Base-by-base conservation (phyloP, 805 yeast genomes). In the Candida vartiovaarae region DNA sequence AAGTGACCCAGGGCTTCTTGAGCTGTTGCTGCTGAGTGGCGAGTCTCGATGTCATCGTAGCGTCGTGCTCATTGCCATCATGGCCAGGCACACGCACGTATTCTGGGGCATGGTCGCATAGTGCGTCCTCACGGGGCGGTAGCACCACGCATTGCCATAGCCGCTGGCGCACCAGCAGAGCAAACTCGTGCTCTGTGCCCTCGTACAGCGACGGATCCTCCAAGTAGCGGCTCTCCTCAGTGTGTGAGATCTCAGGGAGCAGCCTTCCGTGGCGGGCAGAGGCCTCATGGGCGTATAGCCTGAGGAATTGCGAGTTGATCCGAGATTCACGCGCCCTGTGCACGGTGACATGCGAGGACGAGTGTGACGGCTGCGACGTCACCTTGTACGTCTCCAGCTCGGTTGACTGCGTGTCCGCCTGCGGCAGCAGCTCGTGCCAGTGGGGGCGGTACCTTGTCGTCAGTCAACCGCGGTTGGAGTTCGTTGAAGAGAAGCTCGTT, bases 121-220 rank as follows among this genome's bases (percentile, higher is more conserved):
- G 46, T 1, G 52, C 46, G 49, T 78, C 84, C 2, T 49, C 45
- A 36, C 82, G 62, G 25, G 83, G 81, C 4, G 74, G 71, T 30
- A 79, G 55, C 5, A 78, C 66, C 11, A 78, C 79, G 40, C 65
- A 67, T 32, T 67, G 64, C 81, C 81, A 77, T 38, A 78, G 57
- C 53, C 75, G 71, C 37, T 75, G 76, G 42, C 76, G 62, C 4
- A 76, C 66, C 15, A 66, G 44, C 7, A 65, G 55, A 1, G 75
- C 74, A 24, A 76, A 51, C 39, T 63, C 67, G 4, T 64, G 66
- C 31, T 61, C 59, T 24, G 48, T 49, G 7, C 45, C 48, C 11
- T 45, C 34, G 38, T 33, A 47, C n/a, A 28, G 24, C 2, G 33
- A 29, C 7, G 45, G 49, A 25, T 46, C 45, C 11, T 38, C n/a